phyloP scores from a whole-genome alignment of 768 basidiomycete species.

The Pisolithus tinctorius region DNA sequence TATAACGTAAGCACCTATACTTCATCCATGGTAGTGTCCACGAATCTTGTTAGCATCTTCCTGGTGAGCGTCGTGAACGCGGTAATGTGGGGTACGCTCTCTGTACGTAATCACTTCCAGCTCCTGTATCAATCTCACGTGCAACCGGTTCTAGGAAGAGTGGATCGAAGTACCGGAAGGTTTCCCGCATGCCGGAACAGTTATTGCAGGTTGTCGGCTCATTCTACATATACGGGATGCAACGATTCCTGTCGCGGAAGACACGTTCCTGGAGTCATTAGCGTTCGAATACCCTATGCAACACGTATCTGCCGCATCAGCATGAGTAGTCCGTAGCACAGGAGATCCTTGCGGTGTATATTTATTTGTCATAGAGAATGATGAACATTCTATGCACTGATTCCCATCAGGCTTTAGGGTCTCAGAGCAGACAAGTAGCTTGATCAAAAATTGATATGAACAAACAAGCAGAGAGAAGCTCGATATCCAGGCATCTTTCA shows the following conservation, averaged over 20 bases:
- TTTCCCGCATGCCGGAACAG: background rate
- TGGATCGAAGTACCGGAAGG: constrained; percentile 5
- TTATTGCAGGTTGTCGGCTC: constrained; percentile 4
- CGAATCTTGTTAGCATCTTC: background rate
- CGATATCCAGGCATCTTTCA: too few species aligned
- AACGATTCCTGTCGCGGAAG: background rate
- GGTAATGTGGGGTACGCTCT: constrained; percentile 2
- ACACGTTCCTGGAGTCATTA: background rate
- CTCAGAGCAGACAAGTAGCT: too few species aligned
- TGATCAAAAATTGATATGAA: too few species aligned
- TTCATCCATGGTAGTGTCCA: background rate
- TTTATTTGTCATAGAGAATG: too few species aligned
- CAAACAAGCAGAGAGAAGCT: too few species aligned
- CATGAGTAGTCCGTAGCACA: too few species aligned
- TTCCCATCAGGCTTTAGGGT: too few species aligned
- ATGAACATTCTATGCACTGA: too few species aligned
- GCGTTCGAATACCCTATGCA: background rate
- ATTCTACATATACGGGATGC: constrained; percentile 1
- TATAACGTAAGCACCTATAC: background rate
- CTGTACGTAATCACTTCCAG: background rate
- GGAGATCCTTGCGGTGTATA: too few species aligned
- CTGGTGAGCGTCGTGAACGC: background rate
- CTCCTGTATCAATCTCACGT: background rate
- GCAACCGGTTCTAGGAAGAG: background rate
- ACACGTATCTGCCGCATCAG: background rate